Conservation (phyloP, 352 stramenopile genomes). For the Globisporangium abappressorium region DNA sequence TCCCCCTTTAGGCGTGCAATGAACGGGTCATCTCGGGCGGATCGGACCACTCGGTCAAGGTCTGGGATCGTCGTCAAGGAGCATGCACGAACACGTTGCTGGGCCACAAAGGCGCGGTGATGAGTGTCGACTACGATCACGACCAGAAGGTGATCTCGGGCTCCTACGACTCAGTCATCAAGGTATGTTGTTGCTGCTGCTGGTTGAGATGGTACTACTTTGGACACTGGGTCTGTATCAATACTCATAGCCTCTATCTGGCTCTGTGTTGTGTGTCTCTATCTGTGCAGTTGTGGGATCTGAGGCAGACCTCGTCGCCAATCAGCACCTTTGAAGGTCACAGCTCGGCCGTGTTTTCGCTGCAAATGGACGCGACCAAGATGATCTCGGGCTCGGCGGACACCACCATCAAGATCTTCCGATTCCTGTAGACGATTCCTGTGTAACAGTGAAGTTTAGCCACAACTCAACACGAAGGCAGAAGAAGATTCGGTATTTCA, state of each 20-base stretch:
- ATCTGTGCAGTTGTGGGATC: slow-evolving; percentile 23
- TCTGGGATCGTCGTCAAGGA: slow-evolving; percentile 29
- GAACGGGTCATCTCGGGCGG: slow-evolving; percentile 22
- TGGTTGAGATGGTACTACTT: not conserved
- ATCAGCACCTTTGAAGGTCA: slow-evolving; percentile 25
- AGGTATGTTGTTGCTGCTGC: slow-evolving; percentile 10
- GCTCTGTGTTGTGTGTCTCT: not conserved
- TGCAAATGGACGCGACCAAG: slow-evolving; percentile 30
- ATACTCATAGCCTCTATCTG: not conserved
- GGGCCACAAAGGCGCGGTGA: slow-evolving; percentile 24
- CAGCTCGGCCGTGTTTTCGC: slow-evolving; percentile 29
- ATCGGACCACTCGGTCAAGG: slow-evolving; percentile 26
- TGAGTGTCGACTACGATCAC: slow-evolving; percentile 29
- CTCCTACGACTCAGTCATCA: slow-evolving; percentile 31
- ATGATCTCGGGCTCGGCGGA: slow-evolving; percentile 32
- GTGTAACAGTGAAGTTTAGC: no score
- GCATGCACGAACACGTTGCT: slow-evolving; percentile 19
- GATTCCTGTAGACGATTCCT: slow-evolving; percentile 18
- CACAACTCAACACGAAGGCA: no score
- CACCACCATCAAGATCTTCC: slow-evolving; percentile 34
- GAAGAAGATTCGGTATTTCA: not conserved
- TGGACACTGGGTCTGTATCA: not conserved
- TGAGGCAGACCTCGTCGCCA: slow-evolving; percentile 14
- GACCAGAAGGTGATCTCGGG: slow-evolving; percentile 23
- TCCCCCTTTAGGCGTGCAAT: slow-evolving; percentile 11